phyloP scores from a whole-genome alignment of 305 asterid genomes.

The Fraxinus paxiana region DNA sequence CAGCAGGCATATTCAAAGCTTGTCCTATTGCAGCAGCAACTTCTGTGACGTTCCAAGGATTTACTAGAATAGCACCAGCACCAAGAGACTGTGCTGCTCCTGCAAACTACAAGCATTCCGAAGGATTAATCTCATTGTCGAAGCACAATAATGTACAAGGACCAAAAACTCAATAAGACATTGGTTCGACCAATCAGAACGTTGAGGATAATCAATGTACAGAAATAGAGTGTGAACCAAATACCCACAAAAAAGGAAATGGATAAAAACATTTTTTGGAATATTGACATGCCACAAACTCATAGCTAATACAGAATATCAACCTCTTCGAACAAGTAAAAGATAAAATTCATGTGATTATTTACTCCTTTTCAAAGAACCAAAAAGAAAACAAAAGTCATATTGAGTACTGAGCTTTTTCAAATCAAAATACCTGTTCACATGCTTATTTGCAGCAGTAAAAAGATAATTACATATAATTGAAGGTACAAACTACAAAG shows the following conservation, averaged over 20 bases:
- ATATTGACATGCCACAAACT: conserved; percentile 92
- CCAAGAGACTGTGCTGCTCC: conserved; percentile 99
- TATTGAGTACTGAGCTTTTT: conserved; percentile 1
- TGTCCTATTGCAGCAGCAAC: conserved; percentile 81
- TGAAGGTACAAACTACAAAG: not conserved
- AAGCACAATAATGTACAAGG: not conserved
- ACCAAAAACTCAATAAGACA: not conserved
- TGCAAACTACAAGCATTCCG: conserved; percentile 62
- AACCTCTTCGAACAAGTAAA: not conserved
- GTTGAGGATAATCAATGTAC: not conserved
- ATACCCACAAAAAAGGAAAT: not conserved
- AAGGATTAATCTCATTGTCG: conserved; percentile 1
- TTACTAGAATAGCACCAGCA: conserved; percentile 95
- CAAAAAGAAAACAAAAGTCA: not conserved
- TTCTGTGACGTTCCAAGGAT: conserved; percentile 97
- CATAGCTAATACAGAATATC: conserved; percentile 34
- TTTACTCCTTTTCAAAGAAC: not conserved
- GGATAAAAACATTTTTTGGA: conserved; percentile 31
- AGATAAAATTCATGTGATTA: not conserved
- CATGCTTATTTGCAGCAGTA: conserved; percentile 14
- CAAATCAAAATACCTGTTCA: conserved; percentile 15
- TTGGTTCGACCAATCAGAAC: not conserved
- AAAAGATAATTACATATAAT: conserved; percentile 14
- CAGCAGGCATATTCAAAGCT: conserved; percentile 79
- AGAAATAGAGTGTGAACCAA: not conserved